Evolutionary conservation across 2,329 filamentous ascomycete species (phyloP).

Genomic region (Cladophialophora carrionii): DNA sequence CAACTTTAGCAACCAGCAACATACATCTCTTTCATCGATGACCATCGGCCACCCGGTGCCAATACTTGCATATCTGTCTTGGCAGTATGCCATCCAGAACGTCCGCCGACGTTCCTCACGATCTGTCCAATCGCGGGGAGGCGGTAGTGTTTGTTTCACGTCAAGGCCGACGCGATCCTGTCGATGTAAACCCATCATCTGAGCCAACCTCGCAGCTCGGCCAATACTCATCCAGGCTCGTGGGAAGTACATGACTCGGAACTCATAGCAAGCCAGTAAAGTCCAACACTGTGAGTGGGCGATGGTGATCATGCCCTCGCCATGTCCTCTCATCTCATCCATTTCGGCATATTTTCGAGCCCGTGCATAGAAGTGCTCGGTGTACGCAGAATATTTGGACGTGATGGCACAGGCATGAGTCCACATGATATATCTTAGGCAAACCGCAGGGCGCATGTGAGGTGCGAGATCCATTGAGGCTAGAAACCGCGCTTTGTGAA

Average conservation of each 20-base stretch:
- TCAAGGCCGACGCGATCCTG: constrained; percentile 81
- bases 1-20: constrained; percentile 2
- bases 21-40: constrained; percentile 81
- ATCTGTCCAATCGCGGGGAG: constrained; percentile 91
- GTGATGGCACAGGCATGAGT: constrained; percentile 82
- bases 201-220: constrained; percentile 73
- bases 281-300: constrained; percentile 85
- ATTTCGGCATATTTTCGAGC: constrained; percentile 86
- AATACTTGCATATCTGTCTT: constrained; percentile 91
- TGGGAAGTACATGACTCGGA: constrained; percentile 97
- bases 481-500: constrained; percentile 84
- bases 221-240: constrained; percentile 93
- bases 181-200: constrained; percentile 92
- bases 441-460: constrained; percentile 80
- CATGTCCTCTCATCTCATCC: constrained; percentile 90
- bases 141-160: constrained; percentile 87
- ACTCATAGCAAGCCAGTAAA: constrained; percentile 81
- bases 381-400: constrained; percentile 77
- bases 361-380: constrained; percentile 86
- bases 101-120: constrained; percentile 86
- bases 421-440: constrained; percentile 93
- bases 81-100: constrained; percentile 91
- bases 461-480: constrained; percentile 89
- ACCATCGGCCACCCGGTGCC: constrained; percentile 97
- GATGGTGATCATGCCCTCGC: constrained; percentile 83